These are phyloP conservation scores for Coix lacrymajobi DNA, from an alignment of 176 grass and related monocot species.

Conservation along the genomic window DNA sequence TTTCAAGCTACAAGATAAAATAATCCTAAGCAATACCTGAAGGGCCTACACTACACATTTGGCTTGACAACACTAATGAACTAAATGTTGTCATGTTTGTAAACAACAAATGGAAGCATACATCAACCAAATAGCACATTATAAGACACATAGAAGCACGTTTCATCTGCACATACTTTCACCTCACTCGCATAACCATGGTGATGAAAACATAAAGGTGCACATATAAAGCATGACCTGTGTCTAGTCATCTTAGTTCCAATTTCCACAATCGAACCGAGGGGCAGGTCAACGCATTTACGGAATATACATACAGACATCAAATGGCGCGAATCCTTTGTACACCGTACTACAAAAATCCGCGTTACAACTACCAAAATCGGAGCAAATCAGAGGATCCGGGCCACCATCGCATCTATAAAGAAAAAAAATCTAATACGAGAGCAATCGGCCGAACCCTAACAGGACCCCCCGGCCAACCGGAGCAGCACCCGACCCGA, in stretches of 20 bases:
- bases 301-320: neutral
- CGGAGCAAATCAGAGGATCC: neutral
- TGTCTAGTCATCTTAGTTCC: neutral
- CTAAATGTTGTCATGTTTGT: neutral
- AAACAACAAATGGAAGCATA: neutral
- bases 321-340: neutral
- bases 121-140: neutral
- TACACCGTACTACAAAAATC: too few relatives aligned
- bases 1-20: neutral
- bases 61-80: neutral
- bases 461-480: neutral
- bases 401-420: neutral
- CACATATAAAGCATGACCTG: neutral
- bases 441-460: neutral
- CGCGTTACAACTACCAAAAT: too few relatives aligned
- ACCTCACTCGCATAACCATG: neutral
- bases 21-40: neutral
- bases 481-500: neutral
- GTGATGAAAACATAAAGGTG: neutral
- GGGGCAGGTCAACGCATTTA: neutral
- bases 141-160: neutral
- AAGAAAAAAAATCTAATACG: neutral
- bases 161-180: neutral
- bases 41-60: neutral
- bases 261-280: neutral